These are phyloP conservation scores for Phytophthora uliginosa DNA, from an alignment of 352 stramenopile genomes.

Conservation along the genomic window DNA sequence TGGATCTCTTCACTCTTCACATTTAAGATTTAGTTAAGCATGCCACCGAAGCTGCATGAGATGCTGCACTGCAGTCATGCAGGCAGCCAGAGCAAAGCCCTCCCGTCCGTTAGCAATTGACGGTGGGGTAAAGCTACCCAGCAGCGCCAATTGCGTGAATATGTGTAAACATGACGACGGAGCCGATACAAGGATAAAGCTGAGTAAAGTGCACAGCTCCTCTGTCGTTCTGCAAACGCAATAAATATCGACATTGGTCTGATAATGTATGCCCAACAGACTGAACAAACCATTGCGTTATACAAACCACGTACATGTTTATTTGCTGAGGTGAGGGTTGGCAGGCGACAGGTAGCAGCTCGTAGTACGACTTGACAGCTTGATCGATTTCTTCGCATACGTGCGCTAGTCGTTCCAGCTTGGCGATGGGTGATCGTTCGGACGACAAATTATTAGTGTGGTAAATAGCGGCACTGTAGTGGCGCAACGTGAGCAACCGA, in stretches of 20 bases:
- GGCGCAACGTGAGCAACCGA: slow-evolving; percentile 38
- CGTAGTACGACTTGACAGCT: slow-evolving; percentile 58
- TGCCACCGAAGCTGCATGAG: slow-evolving; percentile 41
- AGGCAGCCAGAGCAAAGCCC: slow-evolving; percentile 67
- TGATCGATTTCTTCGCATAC: slow-evolving; percentile 60
- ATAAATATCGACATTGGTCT: neutral
- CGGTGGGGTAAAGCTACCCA: slow-evolving; percentile 62
- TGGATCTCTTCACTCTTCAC: no score
- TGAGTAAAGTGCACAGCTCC: slow-evolving; percentile 59
- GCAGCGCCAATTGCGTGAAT: slow-evolving; percentile 68
- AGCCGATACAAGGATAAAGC: slow-evolving; percentile 63
- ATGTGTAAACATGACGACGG: slow-evolving; percentile 54
- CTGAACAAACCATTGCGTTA: neutral
- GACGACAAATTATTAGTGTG: slow-evolving; percentile 55
- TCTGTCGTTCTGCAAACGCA: slow-evolving; percentile 43
- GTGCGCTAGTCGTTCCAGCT: slow-evolving; percentile 53
- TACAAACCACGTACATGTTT: slow-evolving; percentile 45
- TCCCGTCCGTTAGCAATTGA: slow-evolving; percentile 43
- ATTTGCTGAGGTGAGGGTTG: slow-evolving; percentile 32
- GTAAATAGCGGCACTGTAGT: slow-evolving; percentile 53
- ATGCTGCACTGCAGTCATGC: slow-evolving; percentile 54
- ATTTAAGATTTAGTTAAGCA: neutral
- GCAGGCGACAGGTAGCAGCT: slow-evolving; percentile 15
- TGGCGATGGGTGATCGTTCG: slow-evolving; percentile 66
- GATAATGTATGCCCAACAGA: neutral